Evolutionary conservation across 2,329 filamentous ascomycete genomes (phyloP).

Genomic region (Hypoxylon sp.): DNA sequence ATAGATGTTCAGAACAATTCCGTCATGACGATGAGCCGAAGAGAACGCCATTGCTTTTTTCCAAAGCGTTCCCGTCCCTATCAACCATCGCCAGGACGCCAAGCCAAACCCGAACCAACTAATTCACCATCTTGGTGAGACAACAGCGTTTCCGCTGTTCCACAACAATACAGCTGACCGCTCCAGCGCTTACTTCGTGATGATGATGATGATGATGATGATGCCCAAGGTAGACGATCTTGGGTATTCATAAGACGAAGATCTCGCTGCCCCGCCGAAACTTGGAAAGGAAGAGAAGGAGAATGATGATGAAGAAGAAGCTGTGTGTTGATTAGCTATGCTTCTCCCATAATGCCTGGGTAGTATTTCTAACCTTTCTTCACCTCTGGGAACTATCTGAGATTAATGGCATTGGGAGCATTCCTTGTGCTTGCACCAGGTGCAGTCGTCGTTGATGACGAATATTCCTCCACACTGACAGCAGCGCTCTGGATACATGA

Average conservation of each 20-base stretch:
- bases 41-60: constrained; percentile 18
- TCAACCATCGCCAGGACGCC: constrained; percentile 9
- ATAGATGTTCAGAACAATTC: constrained; percentile 14
- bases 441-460: constrained; percentile 44
- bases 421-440: constrained; percentile 46
- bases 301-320: too few species aligned
- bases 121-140: constrained; percentile 14
- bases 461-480: constrained; percentile 46
- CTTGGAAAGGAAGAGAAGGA: constrained; percentile 6
- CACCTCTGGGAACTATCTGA: constrained; percentile 1
- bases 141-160: constrained; percentile 4
- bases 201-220: too few species aligned
- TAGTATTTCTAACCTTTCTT: constrained; percentile 8
- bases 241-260: too few species aligned
- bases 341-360: background rate
- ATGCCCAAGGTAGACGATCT: too few species aligned
- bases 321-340: constrained; percentile 15
- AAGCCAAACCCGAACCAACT: constrained; percentile 14
- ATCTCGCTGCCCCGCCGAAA: constrained; percentile 6
- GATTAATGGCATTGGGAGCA: constrained; percentile 40
- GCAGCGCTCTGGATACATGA: constrained; percentile 44
- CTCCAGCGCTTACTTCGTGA: too few species aligned
- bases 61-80: constrained; percentile 1
- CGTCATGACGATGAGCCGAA: constrained; percentile 4
- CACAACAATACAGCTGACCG: constrained; percentile 6